Conservation (phyloP, 2,329 filamentous ascomycete species). For the Pyrenophora tritici-repentis region DNA sequence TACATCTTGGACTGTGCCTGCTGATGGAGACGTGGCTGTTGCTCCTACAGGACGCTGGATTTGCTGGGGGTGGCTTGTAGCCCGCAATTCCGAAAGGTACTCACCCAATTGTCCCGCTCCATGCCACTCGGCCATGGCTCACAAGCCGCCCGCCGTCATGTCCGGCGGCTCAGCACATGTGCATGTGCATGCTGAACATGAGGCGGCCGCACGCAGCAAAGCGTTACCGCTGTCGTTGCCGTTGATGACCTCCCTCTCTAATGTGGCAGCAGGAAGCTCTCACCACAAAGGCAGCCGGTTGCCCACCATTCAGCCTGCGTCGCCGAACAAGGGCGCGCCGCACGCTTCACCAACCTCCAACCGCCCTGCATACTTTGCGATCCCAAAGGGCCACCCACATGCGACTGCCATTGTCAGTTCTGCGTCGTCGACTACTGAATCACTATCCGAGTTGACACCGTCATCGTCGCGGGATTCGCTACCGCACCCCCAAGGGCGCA, state of each 20-base stretch:
- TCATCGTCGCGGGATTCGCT: slow-evolving; percentile 38
- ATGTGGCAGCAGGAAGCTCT: slow-evolving; percentile 28
- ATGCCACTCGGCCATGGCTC: slow-evolving; percentile 28
- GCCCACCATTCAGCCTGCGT: slow-evolving; percentile 36
- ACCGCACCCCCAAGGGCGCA: slow-evolving; percentile 30
- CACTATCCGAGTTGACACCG: slow-evolving; percentile 37
- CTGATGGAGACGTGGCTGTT: slow-evolving; percentile 44
- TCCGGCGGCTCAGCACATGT: slow-evolving; percentile 19
- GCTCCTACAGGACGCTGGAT: slow-evolving; percentile 39
- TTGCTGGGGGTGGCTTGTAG: slow-evolving; percentile 40
- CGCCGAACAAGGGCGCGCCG: slow-evolving; percentile 36
- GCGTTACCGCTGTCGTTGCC: slow-evolving; percentile 3
- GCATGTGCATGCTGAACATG: slow-evolving; percentile 4
- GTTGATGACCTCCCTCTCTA: slow-evolving; percentile 26
- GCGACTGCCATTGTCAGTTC: slow-evolving; percentile 34
- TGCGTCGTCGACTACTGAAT: slow-evolving; percentile 32
- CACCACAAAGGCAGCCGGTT: slow-evolving; percentile 17
- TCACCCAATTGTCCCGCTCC: slow-evolving; percentile 21
- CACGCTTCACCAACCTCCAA: slow-evolving; percentile 20
- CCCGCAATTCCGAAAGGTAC: slow-evolving; percentile 26
- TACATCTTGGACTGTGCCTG: slow-evolving; percentile 30
- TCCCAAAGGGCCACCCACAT: slow-evolving; percentile 28
- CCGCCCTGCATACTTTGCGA: slow-evolving; percentile 16
- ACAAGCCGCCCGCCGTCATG: slow-evolving; percentile 25
- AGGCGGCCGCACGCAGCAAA: slow-evolving; percentile 13